A percentile compares a stretch with the other conserved stretches of the same genome.
phyloP scores from a whole-genome alignment of 352 stramenopile genomes.

The Globisporangium cederbergense region DNA sequence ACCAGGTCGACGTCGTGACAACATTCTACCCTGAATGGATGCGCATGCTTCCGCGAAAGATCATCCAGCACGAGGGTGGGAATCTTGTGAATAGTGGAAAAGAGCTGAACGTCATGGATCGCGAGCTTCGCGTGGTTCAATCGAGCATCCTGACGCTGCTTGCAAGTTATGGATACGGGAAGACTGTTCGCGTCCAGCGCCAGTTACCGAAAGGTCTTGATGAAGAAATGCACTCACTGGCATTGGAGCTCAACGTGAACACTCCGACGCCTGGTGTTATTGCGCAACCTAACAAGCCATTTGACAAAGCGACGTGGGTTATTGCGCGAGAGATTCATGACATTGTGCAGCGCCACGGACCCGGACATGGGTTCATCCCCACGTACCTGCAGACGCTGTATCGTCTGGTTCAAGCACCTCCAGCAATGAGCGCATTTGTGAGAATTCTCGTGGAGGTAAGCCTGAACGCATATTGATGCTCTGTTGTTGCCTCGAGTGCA shows the following conservation, averaged over 20 bases:
- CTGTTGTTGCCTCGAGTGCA: not conserved
- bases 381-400: conserved; percentile 80
- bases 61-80: conserved; percentile 64
- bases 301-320: conserved; percentile 66
- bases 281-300: conserved; percentile 71
- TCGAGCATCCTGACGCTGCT: conserved; percentile 61
- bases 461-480: not conserved
- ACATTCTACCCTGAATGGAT: conserved; percentile 45
- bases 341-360: conserved; percentile 52
- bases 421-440: conserved; percentile 74
- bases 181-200: conserved; percentile 58
- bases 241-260: conserved; percentile 78
- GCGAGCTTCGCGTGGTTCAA: conserved; percentile 67
- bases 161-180: conserved; percentile 49
- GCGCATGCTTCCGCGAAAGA: conserved; percentile 70
- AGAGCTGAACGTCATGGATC: conserved; percentile 56
- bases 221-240: conserved; percentile 70
- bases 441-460: conserved; percentile 70
- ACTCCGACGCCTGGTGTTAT: conserved; percentile 69
- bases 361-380: conserved; percentile 57
- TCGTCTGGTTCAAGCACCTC: conserved; percentile 53
- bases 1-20: conserved; percentile 59
- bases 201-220: conserved; percentile 64
- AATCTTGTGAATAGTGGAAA: conserved; percentile 33
- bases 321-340: conserved; percentile 70